Conservation (phyloP, 2,329 filamentous ascomycete species). For the Colletotrichum gloeosporioides region DNA sequence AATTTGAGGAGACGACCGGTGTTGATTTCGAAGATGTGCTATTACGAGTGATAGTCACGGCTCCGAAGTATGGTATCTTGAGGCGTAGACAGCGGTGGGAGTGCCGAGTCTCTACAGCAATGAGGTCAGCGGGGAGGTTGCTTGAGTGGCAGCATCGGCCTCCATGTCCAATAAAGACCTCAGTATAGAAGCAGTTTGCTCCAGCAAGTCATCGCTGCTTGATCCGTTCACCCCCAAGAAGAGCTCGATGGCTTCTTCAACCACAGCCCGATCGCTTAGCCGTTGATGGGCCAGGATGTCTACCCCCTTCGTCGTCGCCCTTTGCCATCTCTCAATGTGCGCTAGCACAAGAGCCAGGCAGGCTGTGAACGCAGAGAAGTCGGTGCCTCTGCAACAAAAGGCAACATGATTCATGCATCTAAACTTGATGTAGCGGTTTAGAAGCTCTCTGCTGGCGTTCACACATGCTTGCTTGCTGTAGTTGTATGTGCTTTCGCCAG, state of each 20-base stretch:
- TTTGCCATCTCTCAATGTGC: constrained; percentile 31
- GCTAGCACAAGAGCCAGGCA: constrained; percentile 40
- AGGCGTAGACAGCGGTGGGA: background rate
- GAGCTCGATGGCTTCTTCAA: constrained; percentile 38
- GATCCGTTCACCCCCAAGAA: constrained; percentile 33
- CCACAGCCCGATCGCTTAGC: constrained; percentile 39
- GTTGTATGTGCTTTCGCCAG: constrained; percentile 19
- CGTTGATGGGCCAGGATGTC: constrained; percentile 43
- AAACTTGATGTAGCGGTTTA: constrained; percentile 37
- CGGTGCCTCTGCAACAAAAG: constrained; percentile 33
- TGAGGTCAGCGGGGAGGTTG: background rate
- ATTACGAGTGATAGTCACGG: background rate
- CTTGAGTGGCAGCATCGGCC: background rate
- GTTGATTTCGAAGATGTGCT: background rate
- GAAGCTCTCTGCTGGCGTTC: constrained; percentile 39
- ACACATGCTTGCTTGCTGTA: constrained; percentile 39
- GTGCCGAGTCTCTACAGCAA: background rate
- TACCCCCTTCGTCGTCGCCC: background rate
- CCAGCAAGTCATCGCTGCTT: constrained; percentile 32
- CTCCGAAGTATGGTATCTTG: background rate
- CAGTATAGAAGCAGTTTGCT: constrained; percentile 32
- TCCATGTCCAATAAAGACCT: constrained; percentile 24
- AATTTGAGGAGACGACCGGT: background rate
- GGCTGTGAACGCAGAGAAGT: constrained; percentile 42
- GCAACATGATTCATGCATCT: constrained; percentile 32